Conservation (phyloP, 306 rosid species). For the Inga laurina region DNA sequence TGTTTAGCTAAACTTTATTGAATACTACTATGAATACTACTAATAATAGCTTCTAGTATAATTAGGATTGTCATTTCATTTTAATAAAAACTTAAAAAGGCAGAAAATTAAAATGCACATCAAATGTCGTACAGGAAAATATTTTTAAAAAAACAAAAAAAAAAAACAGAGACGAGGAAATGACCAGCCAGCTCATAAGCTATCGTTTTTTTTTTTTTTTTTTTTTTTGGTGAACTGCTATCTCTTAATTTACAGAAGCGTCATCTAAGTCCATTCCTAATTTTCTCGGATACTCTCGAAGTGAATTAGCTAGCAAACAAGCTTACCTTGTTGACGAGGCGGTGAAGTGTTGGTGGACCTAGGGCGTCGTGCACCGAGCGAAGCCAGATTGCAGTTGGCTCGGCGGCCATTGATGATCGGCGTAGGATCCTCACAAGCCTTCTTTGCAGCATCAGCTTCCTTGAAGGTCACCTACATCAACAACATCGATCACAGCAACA, state of each 20-base stretch:
- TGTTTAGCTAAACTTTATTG: not conserved
- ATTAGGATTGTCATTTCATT: not conserved
- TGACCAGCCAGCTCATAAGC: not conserved
- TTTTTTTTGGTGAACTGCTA: no score
- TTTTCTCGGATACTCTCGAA: not conserved
- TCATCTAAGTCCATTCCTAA: not conserved
- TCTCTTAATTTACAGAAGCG: not conserved
- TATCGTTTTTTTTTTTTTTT: not conserved
- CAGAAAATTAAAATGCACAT: not conserved
- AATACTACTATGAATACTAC: not conserved
- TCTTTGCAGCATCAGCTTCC: constrained; percentile 81
- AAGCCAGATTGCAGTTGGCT: constrained; percentile 87
- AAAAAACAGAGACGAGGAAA: not conserved
- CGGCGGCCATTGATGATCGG: constrained; percentile 79
- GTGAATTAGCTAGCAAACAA: not conserved
- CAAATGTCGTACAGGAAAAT: not conserved
- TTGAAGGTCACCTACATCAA: constrained; percentile 68
- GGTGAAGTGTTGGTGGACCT: constrained; percentile 51
- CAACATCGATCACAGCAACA: not conserved
- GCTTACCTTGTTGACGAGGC: constrained; percentile 49
- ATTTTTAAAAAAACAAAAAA: no score
- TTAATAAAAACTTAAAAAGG: not conserved
- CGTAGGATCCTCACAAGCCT: constrained; percentile 78
- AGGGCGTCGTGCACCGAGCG: constrained; percentile 75
- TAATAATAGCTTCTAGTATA: not conserved